Base-by-base conservation (phyloP, 148 eudicot species). In the Silene latifolia region DNA sequence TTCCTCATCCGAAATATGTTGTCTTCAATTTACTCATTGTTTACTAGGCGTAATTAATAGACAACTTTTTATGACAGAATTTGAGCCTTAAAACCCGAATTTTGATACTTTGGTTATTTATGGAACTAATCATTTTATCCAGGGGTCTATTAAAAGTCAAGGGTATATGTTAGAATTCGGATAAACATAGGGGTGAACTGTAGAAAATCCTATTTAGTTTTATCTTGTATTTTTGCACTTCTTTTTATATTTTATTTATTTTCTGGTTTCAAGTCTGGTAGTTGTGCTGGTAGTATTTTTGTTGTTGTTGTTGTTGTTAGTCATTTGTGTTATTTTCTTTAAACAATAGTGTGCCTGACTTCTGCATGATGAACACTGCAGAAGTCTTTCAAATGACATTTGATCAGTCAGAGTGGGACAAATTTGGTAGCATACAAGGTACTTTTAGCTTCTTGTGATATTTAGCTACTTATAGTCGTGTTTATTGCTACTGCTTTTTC, bases 381-480 rank as follows among this genome's bases (percentile, higher is more conserved):
- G 98, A 91, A 83, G 87, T 80, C 18, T 84, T 94, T 82, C 88
- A 77, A 46, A 81, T 84, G 81, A 82, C 82, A 12, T 87, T 86
- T 85, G 88, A 79, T 78, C 80, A 78, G 78, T 82, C 80, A 32
- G 93, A 86, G 63, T 88, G 86, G 88, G 86, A 89, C 73, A 85
- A 69, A 84, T 83, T 82, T 80, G 87, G 80, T 74, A 75, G 76
- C 70, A 69, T 59, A 61, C 90, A 87, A 90, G 98, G 98, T 94
- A 87, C 64, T 23, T 4, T 73, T 21, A 21, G 11, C 21, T 5
- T 73, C 5, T 25, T 35, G 56, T 51, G 17, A 1, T 24, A 13
- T 68, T 68, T 21, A 48, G 7, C 56, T 69, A 21, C 18, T 47
- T 67, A 39, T 20, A 69, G 32, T 21, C 1, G 18, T 47, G 5